Percentiles rank a stretch among this genome's conserved stretches.
These are phyloP conservation scores for Tuber melanosporum DNA, from an alignment of 495 filamentous ascomycete genomes.

Conservation along the genomic window DNA sequence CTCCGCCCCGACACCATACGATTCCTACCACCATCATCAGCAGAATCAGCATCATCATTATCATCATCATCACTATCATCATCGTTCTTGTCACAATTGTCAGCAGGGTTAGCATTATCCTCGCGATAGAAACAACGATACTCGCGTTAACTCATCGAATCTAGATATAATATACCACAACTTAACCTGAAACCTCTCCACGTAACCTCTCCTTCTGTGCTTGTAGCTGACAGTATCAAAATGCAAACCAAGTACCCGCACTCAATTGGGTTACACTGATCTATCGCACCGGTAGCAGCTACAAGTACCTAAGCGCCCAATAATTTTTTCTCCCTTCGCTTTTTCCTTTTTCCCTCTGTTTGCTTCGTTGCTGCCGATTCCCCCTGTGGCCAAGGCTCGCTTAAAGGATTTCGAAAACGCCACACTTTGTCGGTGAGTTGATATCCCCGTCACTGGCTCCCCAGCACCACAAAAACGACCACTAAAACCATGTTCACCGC, in stretches of 20 bases:
- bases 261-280: background rate
- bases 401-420: slow-evolving; percentile 5
- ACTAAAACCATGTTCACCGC: slow-evolving; percentile 22
- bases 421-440: background rate
- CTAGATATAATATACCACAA: background rate
- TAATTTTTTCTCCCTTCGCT: slow-evolving; percentile 16
- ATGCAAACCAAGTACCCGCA: background rate
- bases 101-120: background rate
- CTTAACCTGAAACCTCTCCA: background rate
- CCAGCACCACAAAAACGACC: background rate
- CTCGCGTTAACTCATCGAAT: background rate
- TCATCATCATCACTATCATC: background rate
- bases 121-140: background rate
- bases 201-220: slow-evolving; percentile 9
- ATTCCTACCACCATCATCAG: background rate
- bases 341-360: background rate
- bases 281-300: slow-evolving; percentile 15
- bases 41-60: background rate
- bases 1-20: background rate
- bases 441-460: slow-evolving; percentile 4
- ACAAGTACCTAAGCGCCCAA: slow-evolving; percentile 10
- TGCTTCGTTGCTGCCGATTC: background rate
- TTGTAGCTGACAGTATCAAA: background rate
- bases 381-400: slow-evolving; percentile 33
- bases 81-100: background rate